phyloP scores from a whole-genome alignment of 495 filamentous ascomycete species.

The Cudoniella acicularis region DNA sequence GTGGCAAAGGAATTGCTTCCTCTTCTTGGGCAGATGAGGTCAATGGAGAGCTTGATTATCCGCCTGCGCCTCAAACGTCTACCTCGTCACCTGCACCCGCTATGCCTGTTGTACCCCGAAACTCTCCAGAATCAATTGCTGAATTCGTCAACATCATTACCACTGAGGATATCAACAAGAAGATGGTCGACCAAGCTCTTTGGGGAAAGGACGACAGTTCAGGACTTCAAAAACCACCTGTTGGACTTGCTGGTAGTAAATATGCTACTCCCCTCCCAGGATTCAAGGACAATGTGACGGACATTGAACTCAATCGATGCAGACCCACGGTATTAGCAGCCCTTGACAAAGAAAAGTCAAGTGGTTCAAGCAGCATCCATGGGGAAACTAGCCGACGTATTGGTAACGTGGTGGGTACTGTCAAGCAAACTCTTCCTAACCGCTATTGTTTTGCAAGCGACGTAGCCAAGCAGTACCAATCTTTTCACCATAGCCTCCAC shows the following conservation, averaged over 20 bases:
- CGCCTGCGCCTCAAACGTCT: neutral
- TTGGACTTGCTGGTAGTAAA: neutral
- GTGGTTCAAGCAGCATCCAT: too few species aligned
- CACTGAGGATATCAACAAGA: neutral
- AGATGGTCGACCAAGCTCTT: neutral
- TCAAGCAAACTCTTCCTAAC: too few species aligned
- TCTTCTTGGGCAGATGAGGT: constrained; percentile 23
- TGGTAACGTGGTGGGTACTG: too few species aligned
- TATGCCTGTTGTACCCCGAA: neutral
- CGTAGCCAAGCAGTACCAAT: too few species aligned
- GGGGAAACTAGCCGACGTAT: too few species aligned
- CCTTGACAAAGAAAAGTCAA: too few species aligned
- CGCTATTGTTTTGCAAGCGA: too few species aligned
- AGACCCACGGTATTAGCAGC: too few species aligned
- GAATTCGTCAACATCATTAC: neutral
- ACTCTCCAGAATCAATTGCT: neutral
- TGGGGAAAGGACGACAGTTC: too few species aligned
- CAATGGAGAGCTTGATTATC: constrained; percentile 4
- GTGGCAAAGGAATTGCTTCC: neutral
- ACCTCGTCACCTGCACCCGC: neutral
- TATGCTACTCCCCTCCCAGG: neutral
- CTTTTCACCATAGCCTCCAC: too few species aligned
- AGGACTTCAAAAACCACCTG: neutral
- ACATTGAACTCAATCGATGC: too few species aligned
- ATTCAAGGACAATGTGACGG: neutral